Conservation (phyloP, 2,329 filamentous ascomycete genomes). For the Rutstroemia sp. region DNA sequence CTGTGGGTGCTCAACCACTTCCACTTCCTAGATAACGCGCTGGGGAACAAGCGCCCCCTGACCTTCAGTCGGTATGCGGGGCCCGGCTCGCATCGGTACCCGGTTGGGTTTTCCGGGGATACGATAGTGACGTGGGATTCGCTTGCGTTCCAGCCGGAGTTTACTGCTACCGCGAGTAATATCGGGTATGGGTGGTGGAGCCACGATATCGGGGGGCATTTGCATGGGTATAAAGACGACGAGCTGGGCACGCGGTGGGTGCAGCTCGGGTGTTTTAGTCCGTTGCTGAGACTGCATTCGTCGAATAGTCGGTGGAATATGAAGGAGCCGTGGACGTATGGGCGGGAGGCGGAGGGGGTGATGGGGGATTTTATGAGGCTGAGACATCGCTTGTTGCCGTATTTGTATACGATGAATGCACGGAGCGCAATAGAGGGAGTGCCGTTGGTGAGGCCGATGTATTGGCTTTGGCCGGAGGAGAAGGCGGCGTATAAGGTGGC, state of each 20-base stretch:
- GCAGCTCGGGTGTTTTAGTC: conserved; percentile 48
- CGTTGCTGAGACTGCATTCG: conserved; percentile 54
- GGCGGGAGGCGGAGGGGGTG: conserved; percentile 36
- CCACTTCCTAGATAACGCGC: conserved; percentile 42
- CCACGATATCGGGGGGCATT: conserved; percentile 61
- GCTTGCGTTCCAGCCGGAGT: conserved; percentile 57
- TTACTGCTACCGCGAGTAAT: conserved; percentile 58
- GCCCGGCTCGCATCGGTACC: neutral
- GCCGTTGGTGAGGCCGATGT: neutral
- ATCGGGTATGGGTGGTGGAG: conserved; percentile 65
- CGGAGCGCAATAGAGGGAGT: neutral
- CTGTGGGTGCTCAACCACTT: conserved; percentile 60
- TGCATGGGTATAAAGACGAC: conserved; percentile 47
- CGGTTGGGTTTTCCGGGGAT: conserved; percentile 53
- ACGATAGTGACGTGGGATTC: conserved; percentile 52
- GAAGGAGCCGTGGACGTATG: conserved; percentile 56
- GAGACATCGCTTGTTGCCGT: neutral
- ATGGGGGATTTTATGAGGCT: neutral
- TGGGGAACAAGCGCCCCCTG: neutral
- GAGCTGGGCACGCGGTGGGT: conserved; percentile 35
- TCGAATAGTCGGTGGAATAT: conserved; percentile 49
- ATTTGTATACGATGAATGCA: neutral
- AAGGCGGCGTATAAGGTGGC: neutral
- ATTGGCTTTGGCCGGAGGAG: neutral
- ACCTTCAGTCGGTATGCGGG: neutral